A percentile compares a stretch with the other conserved stretches of the same genome.
These are phyloP conservation scores for Tetrahymena borealis DNA, from an alignment of 73 alveolate species.

Conservation along the genomic window DNA sequence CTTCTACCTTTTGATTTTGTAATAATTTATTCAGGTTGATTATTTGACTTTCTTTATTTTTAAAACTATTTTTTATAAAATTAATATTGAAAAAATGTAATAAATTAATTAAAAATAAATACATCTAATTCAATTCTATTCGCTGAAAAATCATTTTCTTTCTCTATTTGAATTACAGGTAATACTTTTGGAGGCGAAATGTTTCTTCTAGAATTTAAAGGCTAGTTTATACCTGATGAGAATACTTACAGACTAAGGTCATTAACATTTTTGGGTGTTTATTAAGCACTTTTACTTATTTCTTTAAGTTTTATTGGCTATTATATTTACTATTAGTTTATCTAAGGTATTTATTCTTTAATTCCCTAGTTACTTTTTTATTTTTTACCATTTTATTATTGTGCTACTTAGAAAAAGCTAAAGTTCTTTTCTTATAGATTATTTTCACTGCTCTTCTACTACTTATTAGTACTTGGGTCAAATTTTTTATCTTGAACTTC, in stretches of 20 bases:
- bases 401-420: not conserved
- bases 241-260: not conserved
- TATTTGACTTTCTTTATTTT: not conserved
- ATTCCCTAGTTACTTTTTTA: not conserved
- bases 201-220: not conserved
- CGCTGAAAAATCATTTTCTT: not conserved
- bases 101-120: not conserved
- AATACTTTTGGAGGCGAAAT: not conserved
- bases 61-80: not conserved
- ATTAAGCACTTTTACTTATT: not conserved
- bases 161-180: not conserved
- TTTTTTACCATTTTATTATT: not conserved
- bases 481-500: not conserved
- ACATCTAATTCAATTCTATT: not conserved
- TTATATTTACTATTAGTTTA: not conserved
- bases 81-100: not conserved
- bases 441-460: not conserved
- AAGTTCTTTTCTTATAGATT: not conserved
- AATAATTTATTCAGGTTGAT: not conserved
- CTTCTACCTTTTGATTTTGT: not conserved
- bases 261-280: not conserved
- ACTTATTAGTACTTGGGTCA: not conserved
- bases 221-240: not conserved
- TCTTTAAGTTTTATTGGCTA: not conserved
- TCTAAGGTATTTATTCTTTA: not conserved